Conservation (phyloP, 345 rosid genomes). For the sweet orange (Citrus sinensis) region DVS_A1.0 CM039168.1:18889001-18889500, state of each 20-base stretch:
- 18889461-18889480: slow-evolving; percentile 5
- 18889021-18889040: neutral
- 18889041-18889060: neutral
- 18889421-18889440: slow-evolving; percentile 12
- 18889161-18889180: slow-evolving; percentile 35
- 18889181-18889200: slow-evolving; percentile 19
- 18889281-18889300: slow-evolving; percentile 6
- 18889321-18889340: neutral
- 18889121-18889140: slow-evolving; percentile 13
- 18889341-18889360: neutral
- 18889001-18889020: neutral
- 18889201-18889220: slow-evolving; percentile 15
- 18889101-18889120: slow-evolving; percentile 21
- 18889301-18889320: neutral
- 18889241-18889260: slow-evolving; percentile 24
- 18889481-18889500: slow-evolving; percentile 7
- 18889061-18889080: neutral
- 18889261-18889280: slow-evolving; percentile 16
- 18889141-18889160: neutral
- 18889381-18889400: slow-evolving; percentile 27
- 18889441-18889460: slow-evolving; percentile 17
- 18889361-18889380: slow-evolving; percentile 12
- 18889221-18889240: slow-evolving; percentile 5
- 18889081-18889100: slow-evolving; percentile 21
- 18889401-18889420: slow-evolving; percentile 12